Base-by-base conservation (phyloP, 805 yeast genomes). In the Candida lessepsii region DNA sequence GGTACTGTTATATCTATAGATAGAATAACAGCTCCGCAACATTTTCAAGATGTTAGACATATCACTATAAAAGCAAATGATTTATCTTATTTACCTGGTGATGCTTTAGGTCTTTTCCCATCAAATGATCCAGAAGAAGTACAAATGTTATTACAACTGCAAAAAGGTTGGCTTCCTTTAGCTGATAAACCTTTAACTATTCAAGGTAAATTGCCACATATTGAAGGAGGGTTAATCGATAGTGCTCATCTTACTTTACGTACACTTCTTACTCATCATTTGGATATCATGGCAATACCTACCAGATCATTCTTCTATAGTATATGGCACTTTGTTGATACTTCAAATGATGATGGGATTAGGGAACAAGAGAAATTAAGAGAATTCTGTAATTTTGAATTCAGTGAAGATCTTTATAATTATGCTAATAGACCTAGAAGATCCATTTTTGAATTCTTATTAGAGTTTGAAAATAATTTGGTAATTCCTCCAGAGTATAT, bases 341-440 rank as follows among this genome's bases (percentile, higher is more conserved):
- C 45, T 2, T 50, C 63, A 15, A 60, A 61, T 10, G 81, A 86
- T 5, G 66, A 71, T 14, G 93, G 85, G 41, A 76, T 75, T 40
- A 69, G 91, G 42, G 97, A 91, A 52, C 65, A 69, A 25, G 93
- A 81, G 37, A 86, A 87, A 52, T 67, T 93, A 33, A 64, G 65
- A 37, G 96, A 93, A 51, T 86, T 93, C 51, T 76, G 84, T 8
- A 65, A 75, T 8, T 70, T 81, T 36, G 83, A 83, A 31, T 88
- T 86, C 37, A 75, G 83, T 38, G 89, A 91, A 56, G 96, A 86
- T 40, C 61, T 90, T 32, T 91, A 80, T 57, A 82, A 91, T 58
- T 93, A 93, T 60, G 95, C 95, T n/a, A 86, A 88, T 56, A 68
- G 98, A 44, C 97, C 98, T 4, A 73, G 96, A 47, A 62, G 99